Evolutionary conservation across 1,284 basidiomycete species (phyloP).

Genomic region (Pseudozyma hubeiensis): DNA sequence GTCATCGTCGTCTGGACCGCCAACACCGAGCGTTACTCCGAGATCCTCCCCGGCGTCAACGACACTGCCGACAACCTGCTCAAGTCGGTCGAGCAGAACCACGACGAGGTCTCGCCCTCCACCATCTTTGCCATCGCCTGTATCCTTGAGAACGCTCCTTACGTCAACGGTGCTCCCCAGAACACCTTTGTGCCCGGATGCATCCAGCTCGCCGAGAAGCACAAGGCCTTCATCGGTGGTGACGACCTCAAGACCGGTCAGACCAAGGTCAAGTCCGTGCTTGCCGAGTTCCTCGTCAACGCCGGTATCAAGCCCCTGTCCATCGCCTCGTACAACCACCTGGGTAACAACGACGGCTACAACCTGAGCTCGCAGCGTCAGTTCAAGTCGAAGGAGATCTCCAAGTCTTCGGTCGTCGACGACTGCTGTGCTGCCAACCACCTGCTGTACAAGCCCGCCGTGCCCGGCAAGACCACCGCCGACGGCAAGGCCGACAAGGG

Average conservation of each 20-base stretch:
- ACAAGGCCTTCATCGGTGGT: constrained; percentile 93
- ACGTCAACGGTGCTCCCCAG: constrained; percentile 97
- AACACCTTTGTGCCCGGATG: constrained; percentile 98
- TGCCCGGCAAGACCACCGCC: constrained; percentile 59
- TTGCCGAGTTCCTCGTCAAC: constrained; percentile 98
- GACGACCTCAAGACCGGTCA: constrained; percentile 88
- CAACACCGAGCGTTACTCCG: constrained; percentile 97
- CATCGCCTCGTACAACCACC: constrained; percentile 97
- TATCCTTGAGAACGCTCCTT: constrained; percentile 93
- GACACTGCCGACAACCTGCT: constrained; percentile 93
- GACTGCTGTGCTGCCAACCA: constrained; percentile 78
- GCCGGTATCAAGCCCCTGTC: constrained; percentile 98
- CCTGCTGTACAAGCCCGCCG: constrained; percentile 84
- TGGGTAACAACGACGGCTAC: constrained; percentile 97
- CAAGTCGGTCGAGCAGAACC: constrained; percentile 82
- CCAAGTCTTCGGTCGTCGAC: constrained; percentile 93
- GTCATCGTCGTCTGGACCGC: constrained; percentile 96
- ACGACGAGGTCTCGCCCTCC: constrained; percentile 92
- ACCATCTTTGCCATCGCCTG: constrained; percentile 95
- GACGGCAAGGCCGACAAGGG: constrained; percentile 76
- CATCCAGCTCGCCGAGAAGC: constrained; percentile 89
- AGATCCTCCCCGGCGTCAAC: constrained; percentile 92
- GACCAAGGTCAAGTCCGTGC: constrained; percentile 79
- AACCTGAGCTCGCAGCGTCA: constrained; percentile 90
- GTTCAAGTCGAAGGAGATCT: constrained; percentile 93